Percentiles rank a stretch among this genome's conserved stretches.
phyloP scores from a whole-genome alignment of 2,329 filamentous ascomycete genomes.

The Huntiella decipiens region DNA sequence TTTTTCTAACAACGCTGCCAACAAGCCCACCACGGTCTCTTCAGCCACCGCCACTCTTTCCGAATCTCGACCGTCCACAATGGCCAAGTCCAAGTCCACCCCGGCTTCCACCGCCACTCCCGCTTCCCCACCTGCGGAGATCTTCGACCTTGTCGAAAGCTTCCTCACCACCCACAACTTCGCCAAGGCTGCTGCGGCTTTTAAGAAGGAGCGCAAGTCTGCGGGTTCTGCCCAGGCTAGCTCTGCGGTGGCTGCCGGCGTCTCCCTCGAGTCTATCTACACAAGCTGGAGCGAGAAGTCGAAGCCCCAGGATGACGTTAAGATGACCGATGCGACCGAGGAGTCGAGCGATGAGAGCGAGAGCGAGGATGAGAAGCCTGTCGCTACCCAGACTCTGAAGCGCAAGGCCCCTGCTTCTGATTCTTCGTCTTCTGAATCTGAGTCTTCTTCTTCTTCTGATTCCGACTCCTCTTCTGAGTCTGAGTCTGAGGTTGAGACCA shows the following conservation, averaged over 20 bases:
- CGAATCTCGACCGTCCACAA: background rate
- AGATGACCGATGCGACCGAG: slow-evolving; percentile 13
- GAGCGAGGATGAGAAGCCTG: slow-evolving; percentile 15
- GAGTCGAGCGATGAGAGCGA: slow-evolving; percentile 11
- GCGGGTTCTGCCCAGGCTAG: slow-evolving; percentile 26
- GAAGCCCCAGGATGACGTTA: slow-evolving; percentile 12
- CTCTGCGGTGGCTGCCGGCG: slow-evolving; percentile 13
- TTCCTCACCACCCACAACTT: slow-evolving; percentile 53
- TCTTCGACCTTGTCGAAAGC: slow-evolving; percentile 45
- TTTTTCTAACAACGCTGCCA: slow-evolving; percentile 23
- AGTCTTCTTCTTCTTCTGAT: background rate
- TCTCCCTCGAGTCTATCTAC: slow-evolving; percentile 31
- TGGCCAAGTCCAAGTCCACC: slow-evolving; percentile 21
- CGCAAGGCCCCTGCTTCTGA: slow-evolving; percentile 21
- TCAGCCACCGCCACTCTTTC: slow-evolving; percentile 5
- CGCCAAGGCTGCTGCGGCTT: slow-evolving; percentile 37
- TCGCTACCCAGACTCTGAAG: slow-evolving; percentile 19
- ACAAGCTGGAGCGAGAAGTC: slow-evolving; percentile 27
- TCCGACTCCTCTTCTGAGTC: slow-evolving; percentile 15
- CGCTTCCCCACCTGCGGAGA: slow-evolving; percentile 32
- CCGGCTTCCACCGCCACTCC: slow-evolving; percentile 15
- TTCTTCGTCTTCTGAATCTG: slow-evolving; percentile 13
- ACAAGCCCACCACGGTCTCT: slow-evolving; percentile 13
- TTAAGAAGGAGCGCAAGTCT: slow-evolving; percentile 41
- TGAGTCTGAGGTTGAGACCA: slow-evolving; percentile 13